Base-by-base conservation (phyloP, 106 monocot species). In the Acanthochlamys bracteata region DNA sequence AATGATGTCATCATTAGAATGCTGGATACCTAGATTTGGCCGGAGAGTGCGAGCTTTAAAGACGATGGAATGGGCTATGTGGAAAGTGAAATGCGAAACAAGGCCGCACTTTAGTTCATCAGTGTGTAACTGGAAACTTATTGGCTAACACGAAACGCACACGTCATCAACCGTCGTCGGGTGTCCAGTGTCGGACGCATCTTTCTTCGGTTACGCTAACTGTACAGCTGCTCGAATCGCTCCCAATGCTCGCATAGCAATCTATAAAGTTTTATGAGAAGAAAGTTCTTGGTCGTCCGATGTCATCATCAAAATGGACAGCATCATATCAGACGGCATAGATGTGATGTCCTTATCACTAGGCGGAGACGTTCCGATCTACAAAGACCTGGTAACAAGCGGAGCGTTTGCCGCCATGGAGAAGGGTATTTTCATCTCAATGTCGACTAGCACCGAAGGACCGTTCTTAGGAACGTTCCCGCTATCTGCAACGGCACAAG, bases 131-230 rank as follows among this genome's bases (percentile, higher is more conserved):
- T 64, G 75, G 42, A 89, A 89, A 61, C 78, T 89, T 56, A 80
- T 89, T 42, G 84, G 89, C 10, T 80, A 86, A 0, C 92, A 92
- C 47, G 92, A 86, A n/a, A 92, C 92, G 1, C 92, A 92, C 79
- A 92, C 92, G 7, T 76, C 92, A 10, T 87, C 87, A 19, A 92
- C 92, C 8, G 92, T 76, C 0, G 79, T 59, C 17, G 92, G 92
- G 0, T 72, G 65, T 51, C 69, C 42, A 27, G 92, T 66, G 3
- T 9, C 42, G 23, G 60, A 57, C 25, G 81, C 79, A 1, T 76
- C 74, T n/a, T 82, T 63, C 65, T 84, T 76, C 56, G 87, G 91
- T 19, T 84, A 84, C 49, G 84, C 71, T 10, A 0, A 26, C 11
- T 86, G 92, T 20, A 81, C 72, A 2, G 73, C 92, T 0, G 39